phyloP scores from a whole-genome alignment of 352 stramenopile genomes.

The Pythium scleroteichum region DNA sequence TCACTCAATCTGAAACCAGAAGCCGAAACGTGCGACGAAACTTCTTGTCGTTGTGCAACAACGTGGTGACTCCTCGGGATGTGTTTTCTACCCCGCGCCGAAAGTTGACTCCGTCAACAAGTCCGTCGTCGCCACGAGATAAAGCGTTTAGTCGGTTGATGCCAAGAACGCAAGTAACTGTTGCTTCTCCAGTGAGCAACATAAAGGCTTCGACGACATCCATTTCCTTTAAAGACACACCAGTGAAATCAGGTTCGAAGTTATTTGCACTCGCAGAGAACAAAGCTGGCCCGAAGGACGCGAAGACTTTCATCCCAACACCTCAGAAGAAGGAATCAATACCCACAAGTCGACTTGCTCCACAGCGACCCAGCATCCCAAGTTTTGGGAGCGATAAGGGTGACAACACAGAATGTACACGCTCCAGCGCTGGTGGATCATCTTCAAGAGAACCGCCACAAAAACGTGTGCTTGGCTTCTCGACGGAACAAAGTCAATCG shows the following conservation, averaged over 20 bases:
- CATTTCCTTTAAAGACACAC: conserved; percentile 59
- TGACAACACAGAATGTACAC: not conserved
- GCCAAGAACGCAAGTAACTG: conserved; percentile 61
- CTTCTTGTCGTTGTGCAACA: conserved; percentile 66
- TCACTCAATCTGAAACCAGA: conserved; percentile 46
- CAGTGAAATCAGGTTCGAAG: conserved; percentile 58
- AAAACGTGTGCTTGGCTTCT: conserved; percentile 5
- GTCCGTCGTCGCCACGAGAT: conserved; percentile 34
- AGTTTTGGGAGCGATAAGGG: conserved; percentile 7
- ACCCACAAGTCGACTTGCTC: conserved; percentile 35
- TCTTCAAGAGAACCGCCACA: conserved; percentile 14
- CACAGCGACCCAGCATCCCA: conserved; percentile 46
- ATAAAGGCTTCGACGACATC: conserved; percentile 39
- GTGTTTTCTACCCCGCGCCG: conserved; percentile 46
- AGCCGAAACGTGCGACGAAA: conserved; percentile 45
- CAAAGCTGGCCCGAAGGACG: conserved; percentile 50
- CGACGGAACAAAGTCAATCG: not conserved
- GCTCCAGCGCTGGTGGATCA: not conserved
- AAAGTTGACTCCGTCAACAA: conserved; percentile 28
- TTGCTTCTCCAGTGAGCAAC: conserved; percentile 64
- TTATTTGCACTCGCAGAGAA: conserved; percentile 59
- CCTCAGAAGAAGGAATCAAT: conserved; percentile 39
- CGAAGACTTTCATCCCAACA: conserved; percentile 48
- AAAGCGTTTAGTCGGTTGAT: conserved; percentile 73
- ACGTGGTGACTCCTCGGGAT: conserved; percentile 55